Evolutionary conservation across 108 stramenopile species (phyloP), one percentile per base, ranked within the genome.

Genomic region (Cyclotella cryptica): DNA sequence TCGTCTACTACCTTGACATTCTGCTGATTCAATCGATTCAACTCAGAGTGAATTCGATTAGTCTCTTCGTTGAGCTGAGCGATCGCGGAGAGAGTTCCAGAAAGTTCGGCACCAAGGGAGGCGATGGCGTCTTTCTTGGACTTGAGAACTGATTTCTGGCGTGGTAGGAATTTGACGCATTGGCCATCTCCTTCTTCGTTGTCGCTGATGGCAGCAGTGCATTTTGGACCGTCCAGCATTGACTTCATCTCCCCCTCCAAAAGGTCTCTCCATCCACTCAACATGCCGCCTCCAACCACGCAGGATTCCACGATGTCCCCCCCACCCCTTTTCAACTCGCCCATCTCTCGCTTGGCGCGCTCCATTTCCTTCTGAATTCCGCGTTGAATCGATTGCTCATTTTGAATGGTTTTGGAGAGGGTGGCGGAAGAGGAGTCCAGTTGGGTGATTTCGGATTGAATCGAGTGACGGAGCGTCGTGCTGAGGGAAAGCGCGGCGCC

Each of bases 1-100:
- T 66, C 58, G 26, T 54, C 49, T 57, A 72, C 75, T 6, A 69
- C 78, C 41, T 79, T 61, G 28, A 30, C 21, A 26, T 66, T 80
- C 43, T 63, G 49, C 14, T 26, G 54, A 17, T 77, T 82, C 21
- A 85, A 60, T 43, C 73, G 62, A 14, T 57, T 39, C 18, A 67
- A 41, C 14, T 71, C 49, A 0, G 18, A 27, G 0, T 68, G 14
- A 19, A 68, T 35, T 11, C 67, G 28, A 18, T 18, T 39, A 9
- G 67, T 52, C 30, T 68, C 67, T 10, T 68, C 49, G 2, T 68
- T 28, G 21, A 68, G 15, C 19, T 51, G 27, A n/a, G 67, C 6
- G 22, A 68, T 15, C 3, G 67, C 17, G 19, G 44, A 26, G 9
- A 22, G 28, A 7, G 3, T 10, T 15, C 43, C 43, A 15, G 5